Base-by-base conservation (phyloP, 2,329 filamentous ascomycete genomes). In the Keithomyces neogunnii region DNA sequence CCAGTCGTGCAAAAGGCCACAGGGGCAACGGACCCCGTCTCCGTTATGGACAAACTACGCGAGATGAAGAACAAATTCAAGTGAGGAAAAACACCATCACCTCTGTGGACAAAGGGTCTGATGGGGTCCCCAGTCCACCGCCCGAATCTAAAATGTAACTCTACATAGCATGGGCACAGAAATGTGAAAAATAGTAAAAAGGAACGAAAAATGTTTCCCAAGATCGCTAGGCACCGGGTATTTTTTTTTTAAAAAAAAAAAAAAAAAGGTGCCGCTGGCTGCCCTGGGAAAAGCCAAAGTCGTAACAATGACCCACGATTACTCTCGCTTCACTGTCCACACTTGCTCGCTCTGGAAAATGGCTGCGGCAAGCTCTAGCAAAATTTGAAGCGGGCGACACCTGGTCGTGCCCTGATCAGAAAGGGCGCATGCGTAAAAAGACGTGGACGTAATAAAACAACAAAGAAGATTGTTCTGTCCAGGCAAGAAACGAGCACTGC, bases 41-140 rank as follows among this genome's bases (percentile, higher is more conserved):
- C 87, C 47, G 90, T 96, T 13, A 96, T 99, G 88, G 79, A 78
- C 33, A 85, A 85, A 61, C 72, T 97, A 62, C 78, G 93, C 50
- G 88, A 95, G 69, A 85, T 95, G 85, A 99, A 97, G 82, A 91
- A 95, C 65, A 80, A 75, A 67, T 82, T 82, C 68, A 78, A 77
- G 73, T 81, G 72, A 80, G 75, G 72, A 46, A 39, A 5, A 9
- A 26, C 19, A 8, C 5, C 43, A 10, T 10, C 35, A 11, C 5
- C 10, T 8, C 5, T 38, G 3, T 28, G 4, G 8, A 31, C 39
- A 26, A 32, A 36, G n/a, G 47, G 38, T 33, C 51, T 44, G 51
- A 49, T 47, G 11, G 29, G 38, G 19, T 19, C 19, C 33, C n/a
- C 35, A 68, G 66, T 50, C 60, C 64, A 35, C 60, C 62, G 13